Evolutionary conservation across 2,329 filamentous ascomycete species (phyloP), one percentile per base, ranked within the genome.

Genomic region (Apiospora saccharicola): DNA sequence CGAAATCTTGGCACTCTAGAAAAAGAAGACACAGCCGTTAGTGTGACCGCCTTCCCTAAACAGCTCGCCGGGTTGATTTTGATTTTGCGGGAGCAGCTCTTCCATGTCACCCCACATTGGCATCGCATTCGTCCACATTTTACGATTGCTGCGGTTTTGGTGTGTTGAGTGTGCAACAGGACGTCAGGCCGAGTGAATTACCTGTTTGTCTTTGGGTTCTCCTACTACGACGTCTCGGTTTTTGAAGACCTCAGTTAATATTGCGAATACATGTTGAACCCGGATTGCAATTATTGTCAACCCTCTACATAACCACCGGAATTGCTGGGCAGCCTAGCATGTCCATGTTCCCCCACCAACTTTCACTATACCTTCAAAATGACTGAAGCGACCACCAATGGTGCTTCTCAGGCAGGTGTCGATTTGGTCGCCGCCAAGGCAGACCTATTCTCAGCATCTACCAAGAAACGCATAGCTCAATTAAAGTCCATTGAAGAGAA

Each of bases 361-460:
- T 80, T 34, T 64, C 57, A 41, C 57, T 64, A 64, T 74, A 80
- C 76, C 77, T 78, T 76, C 80, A 85, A 83, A 78, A 89, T 87
- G 86, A 85, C 85, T 84, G 85, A 87, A 83, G 82, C 81, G 78
- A 80, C 82, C 79, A 80, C 82, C 76, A 84, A 85, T 78, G 82
- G 82, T 76, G 77, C 80, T 72, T 78, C 79, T 69, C 76, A 81
- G 74, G 78, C 81, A 76, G 79, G 79, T 76, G 81, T 91, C 75
- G 87, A 91, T 81, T 81, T 89, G 76, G 81, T 81, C 71, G 82
- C 84, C 73, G 84, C 84, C 71, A 86, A 85, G 77, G 81, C 83
- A 68, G 87, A 86, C 70, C 82, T 93, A 73, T 84, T 86, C 70
- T 91, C 90, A 57, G 92, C 91, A 67, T 93, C 91, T 10, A 92